These are phyloP conservation scores for Lachancea cidri DNA, from an alignment of 805 yeast genomes.

Conservation along the genomic window DNA sequence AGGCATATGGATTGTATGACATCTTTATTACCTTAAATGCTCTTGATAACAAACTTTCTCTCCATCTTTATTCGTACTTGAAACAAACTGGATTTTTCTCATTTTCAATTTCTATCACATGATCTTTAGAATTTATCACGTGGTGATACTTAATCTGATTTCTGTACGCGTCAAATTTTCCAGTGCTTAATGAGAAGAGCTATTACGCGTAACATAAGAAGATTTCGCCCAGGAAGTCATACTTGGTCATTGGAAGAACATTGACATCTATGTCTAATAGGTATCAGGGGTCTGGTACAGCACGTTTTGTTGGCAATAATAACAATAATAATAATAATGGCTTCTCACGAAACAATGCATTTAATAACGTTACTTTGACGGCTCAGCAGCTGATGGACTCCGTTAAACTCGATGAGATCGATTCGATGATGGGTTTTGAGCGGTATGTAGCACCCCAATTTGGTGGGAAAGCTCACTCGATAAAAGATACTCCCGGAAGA, in stretches of 20 bases:
- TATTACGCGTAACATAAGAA: not conserved
- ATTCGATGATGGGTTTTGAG: slow-evolving; percentile 83
- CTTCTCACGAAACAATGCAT: slow-evolving; percentile 35
- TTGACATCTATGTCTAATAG: slow-evolving; percentile 14
- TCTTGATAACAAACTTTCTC: not conserved
- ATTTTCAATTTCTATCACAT: too few relatives aligned
- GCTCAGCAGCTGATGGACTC: slow-evolving; percentile 45
- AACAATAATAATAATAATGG: slow-evolving; percentile 18
- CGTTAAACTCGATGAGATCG: slow-evolving; percentile 62
- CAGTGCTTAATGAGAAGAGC: not conserved
- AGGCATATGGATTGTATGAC: slow-evolving; percentile 47
- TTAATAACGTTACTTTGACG: slow-evolving; percentile 28
- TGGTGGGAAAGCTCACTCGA: slow-evolving; percentile 16
- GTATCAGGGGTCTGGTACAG: slow-evolving; percentile 47
- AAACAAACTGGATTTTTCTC: not conserved
- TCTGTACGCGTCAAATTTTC: not conserved
- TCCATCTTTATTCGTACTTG: not conserved
- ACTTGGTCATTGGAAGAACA: too few relatives aligned
- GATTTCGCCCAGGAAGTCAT: too few relatives aligned
- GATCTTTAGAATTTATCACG: too few relatives aligned
- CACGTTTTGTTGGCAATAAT: slow-evolving; percentile 43
- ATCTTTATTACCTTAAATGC: slow-evolving; percentile 14
- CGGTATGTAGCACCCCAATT: slow-evolving; percentile 66
- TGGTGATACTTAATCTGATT: not conserved
- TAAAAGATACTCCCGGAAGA: slow-evolving; percentile 24